Conservation (phyloP, 345 rosid genomes). For the Aethionema arabicum region DNA sequence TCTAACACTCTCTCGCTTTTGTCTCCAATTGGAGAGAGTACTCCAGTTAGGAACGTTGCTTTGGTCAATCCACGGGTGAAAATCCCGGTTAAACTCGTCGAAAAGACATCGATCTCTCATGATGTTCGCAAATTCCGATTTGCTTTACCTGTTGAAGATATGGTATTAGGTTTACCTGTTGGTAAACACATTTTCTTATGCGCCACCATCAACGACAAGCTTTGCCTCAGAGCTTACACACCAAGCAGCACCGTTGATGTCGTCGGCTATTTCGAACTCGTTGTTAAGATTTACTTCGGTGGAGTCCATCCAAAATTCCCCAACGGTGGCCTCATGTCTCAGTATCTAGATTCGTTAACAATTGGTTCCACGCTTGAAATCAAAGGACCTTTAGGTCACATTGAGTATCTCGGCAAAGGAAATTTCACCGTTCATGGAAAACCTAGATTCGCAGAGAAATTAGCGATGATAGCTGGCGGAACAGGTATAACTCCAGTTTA, state of each 20-base stretch:
- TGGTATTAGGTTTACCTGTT: slow-evolving; percentile 65
- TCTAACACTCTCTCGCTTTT: slow-evolving; percentile 36
- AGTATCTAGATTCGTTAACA: slow-evolving; percentile 60
- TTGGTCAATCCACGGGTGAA: slow-evolving; percentile 69
- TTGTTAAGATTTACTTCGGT: slow-evolving; percentile 77
- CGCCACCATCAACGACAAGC: slow-evolving; percentile 60
- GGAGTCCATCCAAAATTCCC: slow-evolving; percentile 72
- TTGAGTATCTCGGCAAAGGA: slow-evolving; percentile 71
- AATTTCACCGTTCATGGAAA: slow-evolving; percentile 66
- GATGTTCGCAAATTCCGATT: slow-evolving; percentile 71
- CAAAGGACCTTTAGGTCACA: slow-evolving; percentile 87
- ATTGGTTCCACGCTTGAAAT: slow-evolving; percentile 62
- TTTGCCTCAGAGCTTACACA: slow-evolving; percentile 86
- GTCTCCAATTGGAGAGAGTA: slow-evolving; percentile 61
- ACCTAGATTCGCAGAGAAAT: slow-evolving; percentile 60
- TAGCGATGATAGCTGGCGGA: slow-evolving; percentile 89
- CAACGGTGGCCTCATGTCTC: slow-evolving; percentile 84
- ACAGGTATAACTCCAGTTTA: slow-evolving; percentile 90
- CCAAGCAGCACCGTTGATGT: slow-evolving; percentile 67
- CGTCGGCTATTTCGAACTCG: slow-evolving; percentile 76
- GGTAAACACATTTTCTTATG: slow-evolving; percentile 87
- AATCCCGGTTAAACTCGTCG: slow-evolving; percentile 70
- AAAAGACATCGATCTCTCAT: slow-evolving; percentile 65
- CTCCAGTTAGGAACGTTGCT: slow-evolving; percentile 46
- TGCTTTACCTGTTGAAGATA: slow-evolving; percentile 69